Evolutionary conservation across 768 basidiomycete species (phyloP).

Genomic region (Kwoniella sp.): DNA sequence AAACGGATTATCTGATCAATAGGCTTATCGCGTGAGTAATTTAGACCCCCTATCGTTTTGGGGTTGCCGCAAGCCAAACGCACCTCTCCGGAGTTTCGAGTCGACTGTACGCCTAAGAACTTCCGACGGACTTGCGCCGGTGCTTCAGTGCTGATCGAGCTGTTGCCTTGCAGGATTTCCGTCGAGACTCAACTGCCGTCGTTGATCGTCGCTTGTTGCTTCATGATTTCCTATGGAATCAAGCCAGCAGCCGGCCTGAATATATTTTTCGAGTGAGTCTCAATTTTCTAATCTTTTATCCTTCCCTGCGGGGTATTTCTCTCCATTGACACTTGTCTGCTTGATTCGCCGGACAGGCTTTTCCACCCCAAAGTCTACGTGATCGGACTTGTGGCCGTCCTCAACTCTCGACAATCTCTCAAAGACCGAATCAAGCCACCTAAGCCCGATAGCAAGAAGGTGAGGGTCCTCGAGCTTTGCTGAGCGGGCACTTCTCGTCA

Average conservation of each 20-base stretch:
- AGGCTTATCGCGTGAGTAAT: constrained; percentile 18
- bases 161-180: constrained; percentile 8
- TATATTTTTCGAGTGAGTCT: constrained; percentile 22
- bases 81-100: no score
- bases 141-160: not conserved
- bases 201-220: constrained; percentile 8
- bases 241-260: constrained; percentile 14
- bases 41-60: not conserved
- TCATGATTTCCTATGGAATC: constrained; percentile 22
- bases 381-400: constrained; percentile 16
- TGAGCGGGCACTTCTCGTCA: no score
- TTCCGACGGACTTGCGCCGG: no score
- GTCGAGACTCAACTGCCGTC: constrained; percentile 23
- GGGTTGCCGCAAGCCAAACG: no score
- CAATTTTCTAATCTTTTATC: not conserved
- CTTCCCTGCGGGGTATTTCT: not conserved
- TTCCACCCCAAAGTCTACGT: constrained; percentile 27
- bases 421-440: constrained; percentile 4
- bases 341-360: constrained; percentile 9
- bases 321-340: not conserved
- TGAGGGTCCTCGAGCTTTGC: not conserved
- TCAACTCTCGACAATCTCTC: constrained; percentile 11
- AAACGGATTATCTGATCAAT: constrained; percentile 21
- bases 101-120: no score
- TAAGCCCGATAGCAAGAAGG: not conserved